Conservation (phyloP, 257 asterid genomes). For the Dorcoceras hygrometricum region DNA sequence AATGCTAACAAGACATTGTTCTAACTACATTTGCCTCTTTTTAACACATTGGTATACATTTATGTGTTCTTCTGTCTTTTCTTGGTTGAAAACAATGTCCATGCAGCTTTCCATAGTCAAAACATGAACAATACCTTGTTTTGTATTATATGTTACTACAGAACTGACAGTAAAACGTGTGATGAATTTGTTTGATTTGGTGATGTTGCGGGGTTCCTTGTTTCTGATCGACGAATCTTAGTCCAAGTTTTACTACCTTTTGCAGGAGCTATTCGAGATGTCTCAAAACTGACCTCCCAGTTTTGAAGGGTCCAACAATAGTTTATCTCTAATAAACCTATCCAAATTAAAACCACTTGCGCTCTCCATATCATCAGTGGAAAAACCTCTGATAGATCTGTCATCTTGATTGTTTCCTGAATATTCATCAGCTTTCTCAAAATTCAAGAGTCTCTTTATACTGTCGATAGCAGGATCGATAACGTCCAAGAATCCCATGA, state of each 20-base stretch:
- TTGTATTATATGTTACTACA: no score
- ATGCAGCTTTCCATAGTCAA: not conserved
- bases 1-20: no score
- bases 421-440: slow-evolving; percentile 25
- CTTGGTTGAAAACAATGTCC: no score
- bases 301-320: slow-evolving; percentile 66
- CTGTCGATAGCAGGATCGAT: slow-evolving; percentile 91
- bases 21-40: no score
- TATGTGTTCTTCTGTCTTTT: no score
- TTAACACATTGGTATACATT: no score
- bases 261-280: slow-evolving; percentile 27
- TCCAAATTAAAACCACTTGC: slow-evolving; percentile 63
- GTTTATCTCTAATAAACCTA: slow-evolving; percentile 50
- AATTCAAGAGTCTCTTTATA: slow-evolving; percentile 61
- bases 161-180: no score
- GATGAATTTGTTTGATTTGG: not conserved
- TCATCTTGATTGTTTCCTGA: slow-evolving; percentile 18
- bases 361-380: slow-evolving; percentile 30
- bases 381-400: slow-evolving; percentile 18
- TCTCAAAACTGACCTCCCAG: slow-evolving; percentile 53
- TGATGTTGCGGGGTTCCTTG: slow-evolving; percentile 23
- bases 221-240: slow-evolving; percentile 30
- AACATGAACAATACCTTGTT: not conserved
- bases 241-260: slow-evolving; percentile 28
- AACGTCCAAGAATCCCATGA: slow-evolving; percentile 90